These are phyloP conservation scores for Phialophora expanda DNA, from an alignment of 2,329 filamentous ascomycete genomes.

Conservation along the genomic window DNA sequence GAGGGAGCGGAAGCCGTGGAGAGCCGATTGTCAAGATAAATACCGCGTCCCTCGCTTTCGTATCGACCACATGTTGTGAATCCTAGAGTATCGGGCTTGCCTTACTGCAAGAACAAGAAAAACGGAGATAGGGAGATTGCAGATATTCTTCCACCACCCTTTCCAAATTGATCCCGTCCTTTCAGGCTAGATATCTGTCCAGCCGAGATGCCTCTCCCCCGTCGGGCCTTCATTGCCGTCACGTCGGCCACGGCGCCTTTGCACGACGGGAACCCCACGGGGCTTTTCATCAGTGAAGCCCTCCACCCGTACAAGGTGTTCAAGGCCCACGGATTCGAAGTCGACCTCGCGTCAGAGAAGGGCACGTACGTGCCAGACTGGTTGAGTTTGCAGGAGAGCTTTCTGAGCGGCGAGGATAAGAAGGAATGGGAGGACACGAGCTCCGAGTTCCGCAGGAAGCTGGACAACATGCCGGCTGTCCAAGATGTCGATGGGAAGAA, in stretches of 20 bases:
- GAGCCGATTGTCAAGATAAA: background rate
- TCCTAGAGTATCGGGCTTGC: background rate
- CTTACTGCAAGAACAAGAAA: background rate
- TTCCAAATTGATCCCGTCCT: background rate
- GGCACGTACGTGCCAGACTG: constrained; percentile 48
- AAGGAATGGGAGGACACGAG: constrained; percentile 48
- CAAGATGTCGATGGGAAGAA: constrained; percentile 43
- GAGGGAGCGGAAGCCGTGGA: background rate
- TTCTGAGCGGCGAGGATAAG: constrained; percentile 50
- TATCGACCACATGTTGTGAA: background rate
- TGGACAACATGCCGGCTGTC: constrained; percentile 52
- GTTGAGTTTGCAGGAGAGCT: constrained; percentile 51
- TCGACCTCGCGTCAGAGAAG: constrained; percentile 50
- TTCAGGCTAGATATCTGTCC: background rate
- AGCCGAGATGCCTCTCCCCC: constrained; percentile 39
- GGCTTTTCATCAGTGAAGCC: constrained; percentile 56
- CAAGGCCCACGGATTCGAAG: constrained; percentile 43
- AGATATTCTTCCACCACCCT: background rate
- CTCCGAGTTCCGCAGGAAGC: constrained; percentile 54
- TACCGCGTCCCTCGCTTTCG: background rate
- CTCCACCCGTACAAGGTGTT: constrained; percentile 57
- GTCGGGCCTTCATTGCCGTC: constrained; percentile 51
- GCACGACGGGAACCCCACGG: constrained; percentile 45
- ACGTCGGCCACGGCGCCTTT: constrained; percentile 52
- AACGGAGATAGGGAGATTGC: background rate